Percentiles rank a stretch among this genome's conserved stretches.
phyloP scores from a whole-genome alignment of 164 flowering plant species.

The Chimonanthus praecox region DNA sequence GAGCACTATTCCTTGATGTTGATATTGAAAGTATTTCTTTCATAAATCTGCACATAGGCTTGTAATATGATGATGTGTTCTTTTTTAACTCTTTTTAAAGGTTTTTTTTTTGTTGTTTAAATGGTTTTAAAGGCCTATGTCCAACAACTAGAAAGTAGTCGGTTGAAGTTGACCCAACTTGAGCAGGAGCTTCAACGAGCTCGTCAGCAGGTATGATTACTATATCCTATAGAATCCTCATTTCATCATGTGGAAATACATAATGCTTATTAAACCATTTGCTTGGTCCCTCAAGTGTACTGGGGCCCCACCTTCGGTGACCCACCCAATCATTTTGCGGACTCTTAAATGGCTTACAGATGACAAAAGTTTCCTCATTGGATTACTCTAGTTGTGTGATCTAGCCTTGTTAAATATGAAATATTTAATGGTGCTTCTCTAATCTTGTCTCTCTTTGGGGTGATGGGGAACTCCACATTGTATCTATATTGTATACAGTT shows the following conservation, averaged over 20 bases:
- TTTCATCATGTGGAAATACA: too few species aligned
- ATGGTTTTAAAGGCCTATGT: slow-evolving; percentile 63
- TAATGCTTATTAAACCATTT: neutral
- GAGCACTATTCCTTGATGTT: too few species aligned
- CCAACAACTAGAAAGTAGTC: slow-evolving; percentile 90
- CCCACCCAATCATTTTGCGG: neutral
- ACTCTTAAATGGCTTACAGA: neutral
- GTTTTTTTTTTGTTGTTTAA: too few species aligned
- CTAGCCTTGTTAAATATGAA: neutral
- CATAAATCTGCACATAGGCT: neutral
- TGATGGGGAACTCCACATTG: too few species aligned
- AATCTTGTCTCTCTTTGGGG: too few species aligned
- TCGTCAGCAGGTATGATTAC: slow-evolving; percentile 65
- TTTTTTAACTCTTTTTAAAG: too few species aligned
- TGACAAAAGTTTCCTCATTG: neutral
- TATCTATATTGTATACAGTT: too few species aligned
- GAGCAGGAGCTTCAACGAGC: slow-evolving; percentile 96
- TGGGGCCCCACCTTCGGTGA: neutral
- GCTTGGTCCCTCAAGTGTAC: neutral
- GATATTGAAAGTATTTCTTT: too few species aligned
- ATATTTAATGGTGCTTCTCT: too few species aligned
- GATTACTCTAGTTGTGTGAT: neutral
- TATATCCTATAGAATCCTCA: too few species aligned
- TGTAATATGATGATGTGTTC: too few species aligned
- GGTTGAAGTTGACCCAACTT: slow-evolving; percentile 75